A percentile compares a stretch with the other conserved stretches of the same genome.
These are phyloP conservation scores for Fraxinus dipetala DNA, from an alignment of 305 asterid genomes.

Conservation along the genomic window DNA sequence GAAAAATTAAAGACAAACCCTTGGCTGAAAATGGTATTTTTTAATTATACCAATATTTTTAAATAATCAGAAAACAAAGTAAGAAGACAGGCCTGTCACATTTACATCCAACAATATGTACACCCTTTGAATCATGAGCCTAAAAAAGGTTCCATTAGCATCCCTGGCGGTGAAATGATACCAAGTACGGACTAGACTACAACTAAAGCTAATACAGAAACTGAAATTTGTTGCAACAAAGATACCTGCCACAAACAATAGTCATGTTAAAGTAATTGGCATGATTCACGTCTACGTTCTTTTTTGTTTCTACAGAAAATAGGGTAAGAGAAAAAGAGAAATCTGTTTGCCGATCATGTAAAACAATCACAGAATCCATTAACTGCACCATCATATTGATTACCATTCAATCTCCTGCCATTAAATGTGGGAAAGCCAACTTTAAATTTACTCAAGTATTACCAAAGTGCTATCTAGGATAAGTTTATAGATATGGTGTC, in stretches of 20 bases:
- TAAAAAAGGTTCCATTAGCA: constrained; percentile 5
- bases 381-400: neutral
- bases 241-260: constrained; percentile 32
- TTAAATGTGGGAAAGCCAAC: neutral
- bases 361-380: neutral
- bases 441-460: neutral
- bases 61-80: constrained; percentile 18
- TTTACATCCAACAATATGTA: constrained; percentile 35
- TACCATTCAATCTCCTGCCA: neutral
- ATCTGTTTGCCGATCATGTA: neutral
- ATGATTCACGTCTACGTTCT: neutral
- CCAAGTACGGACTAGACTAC: constrained; percentile 27
- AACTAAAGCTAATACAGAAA: constrained; percentile 45
- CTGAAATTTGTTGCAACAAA: constrained; percentile 24
- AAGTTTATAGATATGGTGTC: neutral
- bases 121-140: constrained; percentile 11
- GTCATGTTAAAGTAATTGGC: neutral
- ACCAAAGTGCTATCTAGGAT: neutral
- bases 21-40: neutral
- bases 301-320: neutral
- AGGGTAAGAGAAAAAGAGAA: neutral
- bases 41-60: neutral
- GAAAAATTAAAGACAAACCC: neutral
- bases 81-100: constrained; percentile 16
- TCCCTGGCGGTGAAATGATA: constrained; percentile 24